Evolutionary conservation across 2,329 filamentous ascomycete species (phyloP).

Genomic region (Fusarium piperis): DNA sequence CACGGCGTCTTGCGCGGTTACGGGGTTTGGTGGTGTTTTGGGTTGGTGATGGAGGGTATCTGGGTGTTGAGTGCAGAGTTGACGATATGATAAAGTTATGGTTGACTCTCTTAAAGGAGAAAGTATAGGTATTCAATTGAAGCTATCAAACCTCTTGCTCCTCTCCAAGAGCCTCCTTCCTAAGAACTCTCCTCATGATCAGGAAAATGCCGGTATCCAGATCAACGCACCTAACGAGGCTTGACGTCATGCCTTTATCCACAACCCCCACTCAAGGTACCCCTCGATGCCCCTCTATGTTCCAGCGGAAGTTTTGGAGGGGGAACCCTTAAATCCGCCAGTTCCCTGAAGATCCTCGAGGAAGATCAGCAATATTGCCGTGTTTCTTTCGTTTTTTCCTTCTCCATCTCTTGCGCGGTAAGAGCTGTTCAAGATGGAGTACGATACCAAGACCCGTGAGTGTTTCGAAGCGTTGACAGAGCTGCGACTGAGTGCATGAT

Average conservation of each 20-base stretch:
- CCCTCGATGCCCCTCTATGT: slow-evolving; percentile 44
- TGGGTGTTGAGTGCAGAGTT: not conserved
- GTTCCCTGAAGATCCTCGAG: slow-evolving; percentile 16
- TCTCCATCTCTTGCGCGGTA: not conserved
- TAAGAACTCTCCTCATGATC: not conserved
- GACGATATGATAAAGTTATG: not conserved
- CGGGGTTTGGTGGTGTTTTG: not conserved
- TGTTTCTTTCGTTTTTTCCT: not conserved
- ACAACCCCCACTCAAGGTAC: slow-evolving; percentile 36
- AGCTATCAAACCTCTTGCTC: not conserved
- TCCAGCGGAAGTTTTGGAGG: slow-evolving; percentile 6
- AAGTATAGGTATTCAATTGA: not conserved
- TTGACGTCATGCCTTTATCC: slow-evolving; percentile 42
- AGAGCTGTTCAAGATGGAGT: slow-evolving; percentile 66
- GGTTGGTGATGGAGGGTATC: not conserved
- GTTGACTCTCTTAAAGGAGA: rapidly evolving
- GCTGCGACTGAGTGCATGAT: slow-evolving; percentile 18
- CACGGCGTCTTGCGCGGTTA: slow-evolving; percentile 27
- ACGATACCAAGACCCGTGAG: slow-evolving; percentile 79
- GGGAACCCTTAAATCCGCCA: slow-evolving; percentile 12
- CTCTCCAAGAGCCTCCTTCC: not conserved
- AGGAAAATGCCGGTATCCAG: slow-evolving; percentile 28
- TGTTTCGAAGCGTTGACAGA: not conserved
- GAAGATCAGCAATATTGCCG: slow-evolving; percentile 7
- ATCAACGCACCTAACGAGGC: slow-evolving; percentile 27